Conservation (phyloP, 768 basidiomycete species). For the Rhodocollybia butyracea region DNA sequence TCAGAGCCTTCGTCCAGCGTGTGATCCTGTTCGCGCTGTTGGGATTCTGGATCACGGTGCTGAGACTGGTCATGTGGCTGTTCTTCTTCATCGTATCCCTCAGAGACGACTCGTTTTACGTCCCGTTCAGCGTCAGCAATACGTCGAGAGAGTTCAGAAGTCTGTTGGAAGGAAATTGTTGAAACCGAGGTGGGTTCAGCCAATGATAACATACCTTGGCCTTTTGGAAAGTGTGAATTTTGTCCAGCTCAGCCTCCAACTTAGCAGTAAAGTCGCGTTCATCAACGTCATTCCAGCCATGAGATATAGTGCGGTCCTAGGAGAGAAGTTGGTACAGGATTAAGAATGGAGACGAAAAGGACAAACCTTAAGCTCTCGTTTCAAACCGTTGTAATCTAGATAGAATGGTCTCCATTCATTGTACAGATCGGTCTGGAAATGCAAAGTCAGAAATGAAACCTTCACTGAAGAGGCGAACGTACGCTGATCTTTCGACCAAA, state of each 20-base stretch:
- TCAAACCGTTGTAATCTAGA: conserved; percentile 84
- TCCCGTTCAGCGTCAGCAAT: conserved; percentile 82
- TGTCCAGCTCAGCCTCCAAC: conserved; percentile 86
- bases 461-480: conserved; percentile 16
- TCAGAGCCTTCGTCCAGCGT: conserved; percentile 71
- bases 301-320: conserved; percentile 50
- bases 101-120: conserved; percentile 70
- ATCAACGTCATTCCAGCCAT: conserved; percentile 71
- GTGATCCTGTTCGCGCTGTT: conserved; percentile 41
- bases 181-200: neutral
- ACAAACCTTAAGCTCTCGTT: conserved; percentile 79
- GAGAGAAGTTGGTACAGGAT: neutral
- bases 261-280: conserved; percentile 78
- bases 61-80: conserved; percentile 8
- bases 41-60: conserved; percentile 50
- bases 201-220: conserved; percentile 54
- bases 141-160: conserved; percentile 74
- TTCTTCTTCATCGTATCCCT: conserved; percentile 33
- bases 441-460: conserved; percentile 6
- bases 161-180: conserved; percentile 36
- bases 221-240: conserved; percentile 92
- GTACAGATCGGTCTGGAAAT: conserved; percentile 71
- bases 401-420: conserved; percentile 90
- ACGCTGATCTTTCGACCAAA: conserved; percentile 79
- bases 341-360: neutral